phyloP scores from a whole-genome alignment of 805 yeast genomes.

The Metschnikowia corniflorae region DNA sequence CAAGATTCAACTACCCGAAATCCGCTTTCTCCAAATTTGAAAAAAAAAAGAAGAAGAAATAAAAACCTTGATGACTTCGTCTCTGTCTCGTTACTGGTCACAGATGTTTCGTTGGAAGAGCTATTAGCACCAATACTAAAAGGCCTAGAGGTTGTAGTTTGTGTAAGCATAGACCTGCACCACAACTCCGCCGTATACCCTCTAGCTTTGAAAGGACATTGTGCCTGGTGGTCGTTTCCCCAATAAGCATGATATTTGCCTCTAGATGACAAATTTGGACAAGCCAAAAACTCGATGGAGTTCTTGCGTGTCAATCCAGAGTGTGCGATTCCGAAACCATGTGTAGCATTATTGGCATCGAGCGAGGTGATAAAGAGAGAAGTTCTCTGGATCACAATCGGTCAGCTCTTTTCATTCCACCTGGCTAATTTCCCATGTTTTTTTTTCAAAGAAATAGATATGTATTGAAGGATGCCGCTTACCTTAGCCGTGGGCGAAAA shows the following conservation, averaged over 20 bases:
- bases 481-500: no score
- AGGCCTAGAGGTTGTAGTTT: constrained; percentile 29
- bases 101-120: no score
- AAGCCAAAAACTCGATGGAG: constrained; percentile 32
- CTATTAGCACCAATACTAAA: no score
- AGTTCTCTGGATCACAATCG: constrained; percentile 20
- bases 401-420: no score
- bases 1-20: no score
- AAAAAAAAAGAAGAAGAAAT: no score
- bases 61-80: no score
- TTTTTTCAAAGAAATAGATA: no score
- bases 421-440: no score
- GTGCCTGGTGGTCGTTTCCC: constrained; percentile 21
- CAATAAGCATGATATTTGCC: constrained; percentile 28
- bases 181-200: constrained; percentile 32
- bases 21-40: no score
- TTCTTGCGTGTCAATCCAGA: constrained; percentile 31
- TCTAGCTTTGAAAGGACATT: constrained; percentile 22
- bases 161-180: constrained; percentile 31
- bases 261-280: constrained; percentile 24
- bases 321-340: constrained; percentile 27
- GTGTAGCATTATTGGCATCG: constrained; percentile 18
- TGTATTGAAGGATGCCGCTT: no score
- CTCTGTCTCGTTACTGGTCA: no score
- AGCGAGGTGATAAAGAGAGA: constrained; percentile 23